phyloP scores from a whole-genome alignment of 2,329 filamentous ascomycete species.

The Leptographium radiaticola region DNA sequence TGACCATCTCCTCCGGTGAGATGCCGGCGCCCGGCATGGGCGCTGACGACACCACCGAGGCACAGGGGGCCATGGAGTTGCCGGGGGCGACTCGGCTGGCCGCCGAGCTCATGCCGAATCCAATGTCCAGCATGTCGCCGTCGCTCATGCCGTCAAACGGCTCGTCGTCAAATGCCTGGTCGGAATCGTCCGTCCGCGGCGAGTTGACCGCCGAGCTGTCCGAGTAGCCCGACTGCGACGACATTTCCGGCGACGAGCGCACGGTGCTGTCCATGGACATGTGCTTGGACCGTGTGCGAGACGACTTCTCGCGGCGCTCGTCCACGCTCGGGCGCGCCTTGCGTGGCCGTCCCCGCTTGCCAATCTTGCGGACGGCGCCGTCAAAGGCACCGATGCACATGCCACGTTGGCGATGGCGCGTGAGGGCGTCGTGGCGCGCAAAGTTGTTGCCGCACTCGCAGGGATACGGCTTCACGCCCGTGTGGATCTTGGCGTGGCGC shows the following conservation, averaged over 20 bases:
- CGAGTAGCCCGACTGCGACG: constrained; percentile 43
- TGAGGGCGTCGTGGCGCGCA: constrained; percentile 87
- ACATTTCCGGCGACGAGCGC: constrained; percentile 31
- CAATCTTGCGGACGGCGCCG: constrained; percentile 49
- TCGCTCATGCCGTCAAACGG: constrained; percentile 29
- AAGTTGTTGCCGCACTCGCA: constrained; percentile 93
- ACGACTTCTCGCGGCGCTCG: constrained; percentile 42
- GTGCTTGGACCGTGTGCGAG: constrained; percentile 42
- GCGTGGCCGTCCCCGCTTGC: constrained; percentile 50
- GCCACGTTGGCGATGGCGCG: constrained; percentile 82
- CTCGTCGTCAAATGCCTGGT: constrained; percentile 23
- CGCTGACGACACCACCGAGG: constrained; percentile 20
- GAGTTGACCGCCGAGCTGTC: constrained; percentile 43
- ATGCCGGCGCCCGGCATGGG: constrained; percentile 21
- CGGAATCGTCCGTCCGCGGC: constrained; percentile 32
- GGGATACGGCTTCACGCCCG: constrained; percentile 85
- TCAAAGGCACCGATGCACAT: constrained; percentile 96
- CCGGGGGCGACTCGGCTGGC: constrained; percentile 3
- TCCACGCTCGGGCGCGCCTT: constrained; percentile 48
- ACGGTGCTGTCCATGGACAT: constrained; percentile 19
- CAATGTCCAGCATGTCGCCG: constrained; percentile 19
- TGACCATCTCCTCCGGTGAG: constrained; percentile 10
- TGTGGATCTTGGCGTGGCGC: constrained; percentile 94
- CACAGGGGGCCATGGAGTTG: background rate
- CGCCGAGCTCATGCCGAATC: background rate